Evolutionary conservation across 768 basidiomycete species (phyloP).

Genomic region (Rubroboletus satanas): DNA sequence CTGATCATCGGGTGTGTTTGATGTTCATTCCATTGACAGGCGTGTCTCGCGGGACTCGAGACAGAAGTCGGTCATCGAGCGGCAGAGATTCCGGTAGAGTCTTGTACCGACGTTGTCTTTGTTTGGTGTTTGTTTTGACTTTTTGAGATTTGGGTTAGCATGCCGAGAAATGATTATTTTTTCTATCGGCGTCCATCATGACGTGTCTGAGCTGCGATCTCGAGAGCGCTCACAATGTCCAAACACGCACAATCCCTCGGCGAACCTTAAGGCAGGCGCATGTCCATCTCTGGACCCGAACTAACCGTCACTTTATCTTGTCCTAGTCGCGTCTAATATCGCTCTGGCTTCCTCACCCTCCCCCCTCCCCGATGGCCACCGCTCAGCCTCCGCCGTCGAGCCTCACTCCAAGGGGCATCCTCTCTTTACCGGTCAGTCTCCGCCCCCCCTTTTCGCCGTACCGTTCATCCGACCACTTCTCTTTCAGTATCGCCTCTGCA

Average conservation of each 20-base stretch:
- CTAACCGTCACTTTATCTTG: slow-evolving; percentile 12
- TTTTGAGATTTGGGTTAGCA: slow-evolving; percentile 8
- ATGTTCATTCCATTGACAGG: slow-evolving; percentile 33
- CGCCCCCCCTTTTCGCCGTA: rapidly evolving
- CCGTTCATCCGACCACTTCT: neutral
- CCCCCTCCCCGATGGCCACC: slow-evolving; percentile 10
- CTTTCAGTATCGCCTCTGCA: slow-evolving; percentile 49
- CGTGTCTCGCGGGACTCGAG: slow-evolving; percentile 67
- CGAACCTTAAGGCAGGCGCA: slow-evolving; percentile 11
- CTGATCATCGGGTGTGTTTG: too few species aligned
- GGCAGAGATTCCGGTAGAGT: slow-evolving; percentile 57
- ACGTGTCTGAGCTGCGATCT: slow-evolving; percentile 14
- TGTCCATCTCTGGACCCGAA: slow-evolving; percentile 2
- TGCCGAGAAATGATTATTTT: too few species aligned
- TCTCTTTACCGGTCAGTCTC: slow-evolving; percentile 38
- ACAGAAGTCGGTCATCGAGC: slow-evolving; percentile 77
- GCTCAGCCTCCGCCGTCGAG: slow-evolving; percentile 28
- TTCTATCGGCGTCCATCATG: neutral
- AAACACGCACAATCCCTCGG: neutral
- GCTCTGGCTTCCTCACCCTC: neutral
- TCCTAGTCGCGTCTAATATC: neutral
- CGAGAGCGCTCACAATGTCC: slow-evolving; percentile 4
- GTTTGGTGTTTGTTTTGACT: slow-evolving; percentile 1
- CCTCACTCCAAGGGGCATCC: slow-evolving; percentile 34
- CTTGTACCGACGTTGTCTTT: too few species aligned